phyloP scores from a whole-genome alignment of 1,284 basidiomycete species.

The Leccinum angustisporum region DNA sequence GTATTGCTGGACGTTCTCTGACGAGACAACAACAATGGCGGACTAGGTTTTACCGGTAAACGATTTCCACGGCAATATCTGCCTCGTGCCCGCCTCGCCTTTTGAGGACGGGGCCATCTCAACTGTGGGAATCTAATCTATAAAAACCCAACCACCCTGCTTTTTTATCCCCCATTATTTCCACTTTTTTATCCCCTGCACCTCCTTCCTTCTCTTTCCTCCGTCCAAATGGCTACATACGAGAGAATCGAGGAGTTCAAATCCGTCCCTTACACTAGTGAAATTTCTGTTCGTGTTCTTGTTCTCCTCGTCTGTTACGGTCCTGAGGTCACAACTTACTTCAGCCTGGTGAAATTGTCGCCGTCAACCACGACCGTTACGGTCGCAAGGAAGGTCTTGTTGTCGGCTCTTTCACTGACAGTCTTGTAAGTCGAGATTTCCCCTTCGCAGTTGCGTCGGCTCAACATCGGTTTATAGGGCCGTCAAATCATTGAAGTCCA shows the following conservation, averaged over 20 bases:
- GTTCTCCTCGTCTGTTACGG: neutral
- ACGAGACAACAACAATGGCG: slow-evolving; percentile 18
- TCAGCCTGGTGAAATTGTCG: slow-evolving; percentile 76
- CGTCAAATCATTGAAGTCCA: slow-evolving; percentile 79
- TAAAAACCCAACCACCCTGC: slow-evolving; percentile 39
- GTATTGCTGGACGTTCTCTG: slow-evolving; percentile 12
- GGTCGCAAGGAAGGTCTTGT: slow-evolving; percentile 75
- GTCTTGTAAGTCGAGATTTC: slow-evolving; percentile 48
- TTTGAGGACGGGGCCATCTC: slow-evolving; percentile 22
- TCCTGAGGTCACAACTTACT: slow-evolving; percentile 3
- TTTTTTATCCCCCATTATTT: slow-evolving; percentile 24
- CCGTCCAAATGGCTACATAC: slow-evolving; percentile 32
- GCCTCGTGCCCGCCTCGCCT: slow-evolving; percentile 51
- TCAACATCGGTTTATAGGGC: slow-evolving; percentile 47
- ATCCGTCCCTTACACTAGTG: slow-evolving; percentile 23
- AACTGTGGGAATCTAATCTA: slow-evolving; percentile 42
- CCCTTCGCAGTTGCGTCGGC: neutral
- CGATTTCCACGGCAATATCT: slow-evolving; percentile 23
- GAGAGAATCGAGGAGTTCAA: slow-evolving; percentile 35
- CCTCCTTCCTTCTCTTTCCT: slow-evolving; percentile 6
- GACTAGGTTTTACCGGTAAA: neutral
- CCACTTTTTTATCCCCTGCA: slow-evolving; percentile 20
- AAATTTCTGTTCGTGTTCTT: slow-evolving; percentile 36
- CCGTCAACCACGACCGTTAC: slow-evolving; percentile 61
- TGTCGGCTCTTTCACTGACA: slow-evolving; percentile 69